phyloP scores from a whole-genome alignment of 176 grass and related monocot genomes.

The Avena sativa region DNA sequence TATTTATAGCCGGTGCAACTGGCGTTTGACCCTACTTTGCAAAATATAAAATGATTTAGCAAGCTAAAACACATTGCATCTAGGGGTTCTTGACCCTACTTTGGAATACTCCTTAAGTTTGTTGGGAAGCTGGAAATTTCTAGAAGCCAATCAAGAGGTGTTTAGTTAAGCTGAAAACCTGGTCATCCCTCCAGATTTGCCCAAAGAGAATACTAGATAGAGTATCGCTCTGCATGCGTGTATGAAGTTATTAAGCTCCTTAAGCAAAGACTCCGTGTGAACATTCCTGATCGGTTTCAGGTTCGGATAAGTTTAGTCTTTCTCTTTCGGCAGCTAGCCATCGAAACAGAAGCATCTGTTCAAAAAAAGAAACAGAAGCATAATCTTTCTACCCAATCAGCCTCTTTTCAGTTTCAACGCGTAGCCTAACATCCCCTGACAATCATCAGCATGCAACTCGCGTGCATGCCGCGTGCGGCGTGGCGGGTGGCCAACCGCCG shows the following conservation, averaged over 20 bases:
- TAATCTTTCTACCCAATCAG: neutral
- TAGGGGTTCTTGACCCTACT: too few relatives aligned
- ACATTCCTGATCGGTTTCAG: neutral
- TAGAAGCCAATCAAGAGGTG: too few relatives aligned
- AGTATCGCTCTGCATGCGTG: neutral
- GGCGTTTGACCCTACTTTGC: too few relatives aligned
- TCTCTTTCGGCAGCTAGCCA: neutral
- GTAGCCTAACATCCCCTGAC: neutral
- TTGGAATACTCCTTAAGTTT: too few relatives aligned
- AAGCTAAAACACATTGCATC: too few relatives aligned
- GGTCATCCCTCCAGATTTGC: too few relatives aligned
- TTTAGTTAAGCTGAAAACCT: too few relatives aligned
- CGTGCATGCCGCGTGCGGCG: neutral
- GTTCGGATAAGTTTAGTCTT: neutral
- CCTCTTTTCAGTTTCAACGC: neutral
- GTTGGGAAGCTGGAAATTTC: too few relatives aligned
- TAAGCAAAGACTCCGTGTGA: neutral
- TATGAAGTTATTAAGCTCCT: neutral
- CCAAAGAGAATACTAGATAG: neutral
- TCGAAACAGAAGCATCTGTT: too few relatives aligned
- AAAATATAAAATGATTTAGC: too few relatives aligned
- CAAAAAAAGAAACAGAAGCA: too few relatives aligned
- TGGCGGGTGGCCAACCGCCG: conserved; percentile 35
- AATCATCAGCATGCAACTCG: neutral
- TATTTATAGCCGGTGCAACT: too few relatives aligned